Conservation (phyloP, 768 basidiomycete genomes). For the Leucocoprinus leucothites region DNA sequence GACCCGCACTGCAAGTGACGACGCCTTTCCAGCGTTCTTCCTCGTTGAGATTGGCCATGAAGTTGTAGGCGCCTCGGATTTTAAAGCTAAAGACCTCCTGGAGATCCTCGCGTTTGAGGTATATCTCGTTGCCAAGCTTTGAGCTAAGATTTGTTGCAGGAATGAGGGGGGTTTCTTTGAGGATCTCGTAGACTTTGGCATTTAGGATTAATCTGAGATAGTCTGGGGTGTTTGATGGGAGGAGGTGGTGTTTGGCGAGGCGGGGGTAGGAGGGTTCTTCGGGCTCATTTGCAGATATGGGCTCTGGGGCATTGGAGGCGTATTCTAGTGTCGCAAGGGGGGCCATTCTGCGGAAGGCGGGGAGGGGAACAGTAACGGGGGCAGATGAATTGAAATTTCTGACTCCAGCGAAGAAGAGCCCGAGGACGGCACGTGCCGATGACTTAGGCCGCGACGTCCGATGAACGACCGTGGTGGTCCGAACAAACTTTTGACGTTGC, state of each 20-base stretch:
- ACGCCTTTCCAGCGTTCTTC: constrained; percentile 98
- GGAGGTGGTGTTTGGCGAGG: constrained; percentile 60
- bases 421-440: constrained; percentile 5
- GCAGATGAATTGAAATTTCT: constrained; percentile 5
- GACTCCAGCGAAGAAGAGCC: too few species aligned
- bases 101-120: constrained; percentile 95
- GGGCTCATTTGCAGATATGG: constrained; percentile 29
- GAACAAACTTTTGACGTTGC: neutral
- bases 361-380: constrained; percentile 10
- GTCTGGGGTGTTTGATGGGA: constrained; percentile 71
- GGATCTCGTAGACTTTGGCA: constrained; percentile 87
- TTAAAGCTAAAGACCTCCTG: constrained; percentile 99
- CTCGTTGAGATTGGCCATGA: constrained; percentile 86
- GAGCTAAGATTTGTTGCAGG: constrained; percentile 82
- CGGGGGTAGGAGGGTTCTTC: constrained; percentile 48
- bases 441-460: constrained; percentile 7
- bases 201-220: constrained; percentile 86
- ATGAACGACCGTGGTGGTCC: neutral
- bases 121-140: constrained; percentile 89
- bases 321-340: constrained; percentile 61
- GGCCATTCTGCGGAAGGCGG: too few species aligned
- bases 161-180: constrained; percentile 89
- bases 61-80: constrained; percentile 96
- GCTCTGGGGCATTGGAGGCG: constrained; percentile 64
- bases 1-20: constrained; percentile 96